Conservation (phyloP, 352 stramenopile species). For the Pythium diclinum region DNA sequence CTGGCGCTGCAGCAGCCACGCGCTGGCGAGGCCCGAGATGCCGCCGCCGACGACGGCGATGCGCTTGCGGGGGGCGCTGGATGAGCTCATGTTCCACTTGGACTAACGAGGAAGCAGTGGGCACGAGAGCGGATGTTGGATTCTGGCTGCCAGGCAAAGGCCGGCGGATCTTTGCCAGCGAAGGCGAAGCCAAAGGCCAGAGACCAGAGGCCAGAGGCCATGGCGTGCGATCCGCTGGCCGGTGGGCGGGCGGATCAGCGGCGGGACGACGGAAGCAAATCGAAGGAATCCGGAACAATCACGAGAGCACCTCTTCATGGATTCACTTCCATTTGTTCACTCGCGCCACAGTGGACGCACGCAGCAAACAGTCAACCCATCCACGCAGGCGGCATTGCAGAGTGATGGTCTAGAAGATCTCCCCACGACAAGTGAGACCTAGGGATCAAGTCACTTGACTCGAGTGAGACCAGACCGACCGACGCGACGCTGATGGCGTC, state of each 20-base stretch:
- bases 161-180: neutral
- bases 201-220: neutral
- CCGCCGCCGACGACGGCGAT: slow-evolving; percentile 34
- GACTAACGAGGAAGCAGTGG: neutral
- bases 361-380: slow-evolving; percentile 2
- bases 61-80: slow-evolving; percentile 21
- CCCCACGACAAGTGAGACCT: neutral
- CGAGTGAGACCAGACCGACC: too few relatives aligned
- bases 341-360: neutral
- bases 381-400: too few relatives aligned
- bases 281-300: slow-evolving; percentile 3
- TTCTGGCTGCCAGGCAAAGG: too few relatives aligned
- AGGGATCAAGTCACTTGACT: too few relatives aligned
- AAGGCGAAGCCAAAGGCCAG: too few relatives aligned
- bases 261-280: neutral
- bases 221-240: neutral
- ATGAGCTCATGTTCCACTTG: slow-evolving; percentile 12
- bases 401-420: slow-evolving; percentile 1
- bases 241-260: neutral
- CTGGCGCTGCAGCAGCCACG: slow-evolving; percentile 30
- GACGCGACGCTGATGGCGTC: neutral
- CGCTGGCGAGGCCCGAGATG: slow-evolving; percentile 34
- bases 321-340: slow-evolving; percentile 1
- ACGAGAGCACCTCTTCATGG: neutral
- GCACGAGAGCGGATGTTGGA: neutral